These are phyloP conservation scores for Echria macrotheca DNA, from an alignment of 495 filamentous ascomycete species.

Conservation along the genomic window DNA sequence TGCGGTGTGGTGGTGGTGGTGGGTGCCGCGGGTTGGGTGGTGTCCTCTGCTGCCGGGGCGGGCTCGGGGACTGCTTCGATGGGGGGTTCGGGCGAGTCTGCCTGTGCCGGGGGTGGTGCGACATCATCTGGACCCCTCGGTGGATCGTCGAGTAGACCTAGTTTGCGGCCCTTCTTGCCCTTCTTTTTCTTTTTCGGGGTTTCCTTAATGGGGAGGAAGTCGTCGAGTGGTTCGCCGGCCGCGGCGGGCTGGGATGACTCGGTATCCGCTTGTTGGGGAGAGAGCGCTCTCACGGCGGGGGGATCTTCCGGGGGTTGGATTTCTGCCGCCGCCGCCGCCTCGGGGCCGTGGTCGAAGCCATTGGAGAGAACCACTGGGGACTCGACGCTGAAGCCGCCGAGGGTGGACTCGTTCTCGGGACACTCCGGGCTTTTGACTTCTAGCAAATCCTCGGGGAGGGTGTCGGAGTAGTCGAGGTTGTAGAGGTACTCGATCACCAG, in stretches of 20 bases:
- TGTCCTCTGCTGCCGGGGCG: neutral
- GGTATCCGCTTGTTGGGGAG: neutral
- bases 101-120: too few relatives aligned
- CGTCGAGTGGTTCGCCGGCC: neutral
- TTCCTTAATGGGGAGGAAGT: neutral
- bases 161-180: constrained; percentile 1
- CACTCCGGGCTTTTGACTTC: neutral
- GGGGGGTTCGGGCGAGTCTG: neutral
- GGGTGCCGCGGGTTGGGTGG: neutral
- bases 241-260: neutral
- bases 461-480: constrained; percentile 16
- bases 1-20: neutral
- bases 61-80: neutral
- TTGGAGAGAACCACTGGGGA: neutral
- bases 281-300: too few relatives aligned
- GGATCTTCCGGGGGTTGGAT: too few relatives aligned
- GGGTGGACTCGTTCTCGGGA: neutral
- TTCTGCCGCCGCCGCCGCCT: too few relatives aligned
- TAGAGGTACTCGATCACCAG: constrained; percentile 18
- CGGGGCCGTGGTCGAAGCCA: constrained; percentile 1
- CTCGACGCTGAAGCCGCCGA: neutral
- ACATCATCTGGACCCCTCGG: too few relatives aligned
- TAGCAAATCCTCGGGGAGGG: neutral
- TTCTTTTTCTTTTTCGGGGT: neutral
- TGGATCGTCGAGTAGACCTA: neutral